A percentile compares a stretch with the other conserved stretches of the same genome.
Conservation (phyloP, 805 yeast species). For the Cyberlindnera euphorbiae region DNA sequence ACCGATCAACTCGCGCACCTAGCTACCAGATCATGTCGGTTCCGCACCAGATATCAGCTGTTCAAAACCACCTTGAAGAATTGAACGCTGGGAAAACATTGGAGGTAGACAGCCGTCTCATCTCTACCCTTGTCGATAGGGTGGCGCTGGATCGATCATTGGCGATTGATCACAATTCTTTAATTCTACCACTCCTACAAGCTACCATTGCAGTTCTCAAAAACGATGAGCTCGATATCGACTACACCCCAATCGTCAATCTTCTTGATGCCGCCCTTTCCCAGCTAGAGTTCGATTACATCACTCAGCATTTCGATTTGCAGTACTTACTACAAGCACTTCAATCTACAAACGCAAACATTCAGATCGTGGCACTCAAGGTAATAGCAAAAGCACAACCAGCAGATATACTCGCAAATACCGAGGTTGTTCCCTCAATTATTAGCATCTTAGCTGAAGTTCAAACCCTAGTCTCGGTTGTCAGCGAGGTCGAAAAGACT, state of each 20-base stretch:
- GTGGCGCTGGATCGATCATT: slow-evolving; percentile 9
- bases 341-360: slow-evolving; percentile 12
- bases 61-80: too few relatives aligned
- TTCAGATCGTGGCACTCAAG: slow-evolving; percentile 20
- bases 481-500: slow-evolving; percentile 19
- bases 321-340: slow-evolving; percentile 20
- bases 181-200: slow-evolving; percentile 3
- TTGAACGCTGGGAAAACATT: too few relatives aligned
- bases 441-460: slow-evolving; percentile 7
- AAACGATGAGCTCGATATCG: slow-evolving; percentile 9
- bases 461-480: slow-evolving; percentile 10
- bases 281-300: slow-evolving; percentile 16
- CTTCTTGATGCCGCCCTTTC: slow-evolving; percentile 14
- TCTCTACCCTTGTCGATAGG: slow-evolving; percentile 4
- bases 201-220: neutral
- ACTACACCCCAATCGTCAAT: slow-evolving; percentile 13
- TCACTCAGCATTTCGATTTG: slow-evolving; percentile 13
- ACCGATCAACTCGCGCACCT: too few relatives aligned
- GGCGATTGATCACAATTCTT: slow-evolving; percentile 2
- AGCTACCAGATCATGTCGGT: too few relatives aligned
- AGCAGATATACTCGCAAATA: slow-evolving; percentile 21
- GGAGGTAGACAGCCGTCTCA: too few relatives aligned
- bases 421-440: slow-evolving; percentile 17
- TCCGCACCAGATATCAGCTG: too few relatives aligned
- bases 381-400: slow-evolving; percentile 21